Conservation (phyloP, 2,329 filamentous ascomycete genomes). For the Xylariaceae sp. region DNA sequence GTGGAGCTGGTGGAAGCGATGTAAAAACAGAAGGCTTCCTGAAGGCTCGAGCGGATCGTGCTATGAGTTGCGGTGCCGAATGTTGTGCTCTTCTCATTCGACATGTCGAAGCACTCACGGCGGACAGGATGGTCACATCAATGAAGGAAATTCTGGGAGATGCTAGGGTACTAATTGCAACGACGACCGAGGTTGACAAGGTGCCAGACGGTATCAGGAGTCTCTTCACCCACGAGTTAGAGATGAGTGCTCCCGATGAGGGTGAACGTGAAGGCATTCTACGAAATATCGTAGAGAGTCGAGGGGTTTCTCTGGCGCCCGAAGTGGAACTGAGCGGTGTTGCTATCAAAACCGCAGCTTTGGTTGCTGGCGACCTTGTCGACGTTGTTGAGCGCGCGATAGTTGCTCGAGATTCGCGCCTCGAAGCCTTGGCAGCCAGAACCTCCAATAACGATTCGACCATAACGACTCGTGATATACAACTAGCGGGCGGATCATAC, state of each 20-base stretch:
- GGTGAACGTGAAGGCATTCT: slow-evolving; percentile 88
- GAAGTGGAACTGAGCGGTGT: slow-evolving; percentile 84
- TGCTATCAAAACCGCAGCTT: slow-evolving; percentile 90
- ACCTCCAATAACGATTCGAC: slow-evolving; percentile 40
- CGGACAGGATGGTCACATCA: slow-evolving; percentile 84
- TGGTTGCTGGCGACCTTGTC: slow-evolving; percentile 91
- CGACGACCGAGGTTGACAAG: slow-evolving; percentile 93
- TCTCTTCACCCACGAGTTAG: slow-evolving; percentile 92
- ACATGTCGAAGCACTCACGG: slow-evolving; percentile 88
- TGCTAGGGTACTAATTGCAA: slow-evolving; percentile 83
- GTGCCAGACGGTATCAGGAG: slow-evolving; percentile 87
- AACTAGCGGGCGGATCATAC: slow-evolving; percentile 80
- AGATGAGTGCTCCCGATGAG: slow-evolving; percentile 91
- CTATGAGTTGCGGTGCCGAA: slow-evolving; percentile 82
- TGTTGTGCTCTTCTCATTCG: slow-evolving; percentile 83
- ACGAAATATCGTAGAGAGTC: slow-evolving; percentile 73
- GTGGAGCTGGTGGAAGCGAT: slow-evolving; percentile 81
- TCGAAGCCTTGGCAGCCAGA: slow-evolving; percentile 69
- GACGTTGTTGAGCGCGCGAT: slow-evolving; percentile 92
- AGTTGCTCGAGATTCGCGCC: slow-evolving; percentile 72
- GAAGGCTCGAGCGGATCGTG: slow-evolving; percentile 83
- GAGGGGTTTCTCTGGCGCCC: slow-evolving; percentile 74
- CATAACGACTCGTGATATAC: slow-evolving; percentile 78
- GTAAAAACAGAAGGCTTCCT: slow-evolving; percentile 93
- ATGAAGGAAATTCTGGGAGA: slow-evolving; percentile 83